Base-by-base conservation (phyloP, 306 rosid genomes). In the Senna tora region DNA sequence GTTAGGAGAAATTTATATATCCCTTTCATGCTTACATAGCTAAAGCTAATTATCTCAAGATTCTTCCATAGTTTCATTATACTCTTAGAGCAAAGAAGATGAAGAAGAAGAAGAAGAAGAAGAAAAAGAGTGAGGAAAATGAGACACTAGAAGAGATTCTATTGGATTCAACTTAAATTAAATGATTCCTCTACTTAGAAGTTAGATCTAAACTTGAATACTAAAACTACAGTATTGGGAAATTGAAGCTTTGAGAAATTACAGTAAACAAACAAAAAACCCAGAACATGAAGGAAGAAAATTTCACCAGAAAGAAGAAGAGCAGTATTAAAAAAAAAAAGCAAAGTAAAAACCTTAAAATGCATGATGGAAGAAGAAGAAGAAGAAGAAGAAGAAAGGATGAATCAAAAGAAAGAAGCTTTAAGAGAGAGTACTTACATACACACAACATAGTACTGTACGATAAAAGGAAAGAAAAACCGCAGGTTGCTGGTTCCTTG, bases 401-500 rank as follows among this genome's bases (percentile, higher is more conserved):
- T 9, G 6, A 49, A 32, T 42, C 7, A 67, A 53, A 81, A 81
- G 46, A 16, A 46, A 47, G 42, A 33, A 59, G 15, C 38, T 66
- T 32, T n/a, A 67, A 36, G 58, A 69, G 83, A 80, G 80, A 17
- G 51, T 49, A 71, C 83, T 77, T 81, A 82, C 84, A 59, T n/a
- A n/a, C n/a, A n/a, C n/a, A n/a, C n/a, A n/a, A n/a, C n/a, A n/a
- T 67, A 79, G 67, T 65, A 75, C 68, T 39, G 82, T 74, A 76
- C 55, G 45, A 67, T 21, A 67, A 73, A 75, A 80, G n/a, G n/a
- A n/a, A n/a, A n/a, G n/a, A 67, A 69, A 75, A 80, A 56, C 25
- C 69, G 80, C 80, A 82, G 72, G 20, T 50, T 68, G 79, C 70
- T 68, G 77, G 67, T 21, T 74, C 43, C 79, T 54, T 75, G 20